Percentiles rank a stretch among this genome's conserved stretches.
Evolutionary conservation across 192 early-diverging fungal genomes (phyloP).

Genomic region (Pilobolus umbonatus): DNA sequence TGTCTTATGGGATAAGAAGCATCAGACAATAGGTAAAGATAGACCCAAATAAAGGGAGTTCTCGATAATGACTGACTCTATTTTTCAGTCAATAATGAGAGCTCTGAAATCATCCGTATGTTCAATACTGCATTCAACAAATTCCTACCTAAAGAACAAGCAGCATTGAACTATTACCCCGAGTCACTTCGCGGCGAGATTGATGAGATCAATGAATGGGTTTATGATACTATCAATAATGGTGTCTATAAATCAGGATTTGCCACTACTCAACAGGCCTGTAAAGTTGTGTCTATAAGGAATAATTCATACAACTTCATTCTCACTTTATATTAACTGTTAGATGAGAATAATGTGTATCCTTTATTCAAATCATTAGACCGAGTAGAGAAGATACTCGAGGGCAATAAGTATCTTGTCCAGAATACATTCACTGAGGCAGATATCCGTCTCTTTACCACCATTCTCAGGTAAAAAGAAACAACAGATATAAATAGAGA

Average conservation of each 20-base stretch:
- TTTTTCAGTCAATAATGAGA: slow-evolving; percentile 85
- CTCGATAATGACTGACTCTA: background rate
- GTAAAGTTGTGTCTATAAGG: slow-evolving; percentile 31
- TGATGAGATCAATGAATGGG: slow-evolving; percentile 84
- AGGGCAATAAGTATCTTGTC: slow-evolving; percentile 69
- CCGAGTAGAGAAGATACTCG: slow-evolving; percentile 75
- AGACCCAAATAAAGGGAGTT: background rate
- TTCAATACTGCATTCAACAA: slow-evolving; percentile 88
- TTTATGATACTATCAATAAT: slow-evolving; percentile 94
- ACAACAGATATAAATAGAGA: background rate
- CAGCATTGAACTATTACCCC: slow-evolving; percentile 77
- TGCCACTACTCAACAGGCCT: slow-evolving; percentile 81
- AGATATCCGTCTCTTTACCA: slow-evolving; percentile 92
- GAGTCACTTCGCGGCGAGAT: slow-evolving; percentile 67
- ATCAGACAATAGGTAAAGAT: slow-evolving; percentile 68
- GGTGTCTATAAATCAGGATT: slow-evolving; percentile 95
- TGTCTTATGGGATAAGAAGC: slow-evolving; percentile 95
- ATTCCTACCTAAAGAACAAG: slow-evolving; percentile 55
- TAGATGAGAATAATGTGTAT: slow-evolving; percentile 68
- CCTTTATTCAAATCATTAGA: slow-evolving; percentile 77
- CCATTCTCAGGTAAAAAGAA: slow-evolving; percentile 62
- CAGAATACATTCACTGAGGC: slow-evolving; percentile 85
- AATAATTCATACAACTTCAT: slow-evolving; percentile 13
- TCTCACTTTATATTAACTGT: background rate
- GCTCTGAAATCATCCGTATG: slow-evolving; percentile 93